A percentile compares a stretch with the other conserved stretches of the same genome.
phyloP scores from a whole-genome alignment of 1,139 yeast genomes.

The Suhomyces taliae region DNA sequence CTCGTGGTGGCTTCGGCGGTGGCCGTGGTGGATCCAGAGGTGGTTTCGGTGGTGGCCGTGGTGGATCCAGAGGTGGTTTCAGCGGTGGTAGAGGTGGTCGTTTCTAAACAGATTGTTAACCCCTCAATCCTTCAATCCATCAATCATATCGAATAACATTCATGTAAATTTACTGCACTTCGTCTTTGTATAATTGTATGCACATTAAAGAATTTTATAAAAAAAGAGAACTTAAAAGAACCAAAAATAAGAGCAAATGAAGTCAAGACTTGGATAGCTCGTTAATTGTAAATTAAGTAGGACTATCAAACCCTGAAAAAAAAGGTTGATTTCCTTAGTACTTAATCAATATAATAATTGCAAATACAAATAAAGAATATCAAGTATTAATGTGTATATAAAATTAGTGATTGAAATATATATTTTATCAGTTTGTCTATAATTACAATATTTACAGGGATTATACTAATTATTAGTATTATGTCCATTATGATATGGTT shows the following conservation, averaged over 20 bases:
- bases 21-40: constrained; percentile 42
- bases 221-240: background rate
- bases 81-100: constrained; percentile 31
- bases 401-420: too few relatives aligned
- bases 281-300: too few relatives aligned
- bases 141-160: constrained; percentile 1
- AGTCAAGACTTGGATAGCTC: too few relatives aligned
- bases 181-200: constrained; percentile 14
- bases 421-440: too few relatives aligned
- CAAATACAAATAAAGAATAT: too few relatives aligned
- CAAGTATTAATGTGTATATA: too few relatives aligned
- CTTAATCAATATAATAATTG: too few relatives aligned
- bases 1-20: constrained; percentile 37
- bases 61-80: constrained; percentile 30
- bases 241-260: background rate
- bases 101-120: constrained; percentile 4
- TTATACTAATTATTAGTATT: too few relatives aligned
- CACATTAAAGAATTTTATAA: constrained; percentile 1
- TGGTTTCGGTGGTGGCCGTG: constrained; percentile 36
- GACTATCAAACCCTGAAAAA: too few relatives aligned
- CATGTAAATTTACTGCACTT: constrained; percentile 11
- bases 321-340: too few relatives aligned
- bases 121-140: background rate
- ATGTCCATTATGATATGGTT: too few relatives aligned
- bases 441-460: too few relatives aligned